A percentile compares a stretch with the other conserved stretches of the same genome.
Conservation (phyloP, 2,329 filamentous ascomycete species). For the Sphaerulina vaccinii region DNA sequence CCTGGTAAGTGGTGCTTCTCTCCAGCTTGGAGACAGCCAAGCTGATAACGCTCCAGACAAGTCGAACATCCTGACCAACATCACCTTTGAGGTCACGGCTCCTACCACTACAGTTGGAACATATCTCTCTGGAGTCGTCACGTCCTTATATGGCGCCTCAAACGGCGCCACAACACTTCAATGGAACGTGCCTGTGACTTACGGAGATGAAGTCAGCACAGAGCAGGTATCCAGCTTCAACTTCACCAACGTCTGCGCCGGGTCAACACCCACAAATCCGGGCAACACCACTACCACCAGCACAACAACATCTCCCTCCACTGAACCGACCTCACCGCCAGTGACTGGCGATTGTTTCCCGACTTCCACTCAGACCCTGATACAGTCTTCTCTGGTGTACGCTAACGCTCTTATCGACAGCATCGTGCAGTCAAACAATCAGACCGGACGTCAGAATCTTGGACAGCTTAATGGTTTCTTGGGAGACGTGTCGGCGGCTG, state of each 20-base stretch:
- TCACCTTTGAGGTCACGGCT: constrained; percentile 20
- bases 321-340: not conserved
- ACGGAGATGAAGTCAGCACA: constrained; percentile 13
- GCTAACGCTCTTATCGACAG: constrained; percentile 18
- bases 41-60: constrained; percentile 10
- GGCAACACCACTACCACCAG: constrained; percentile 7
- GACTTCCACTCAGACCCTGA: constrained; percentile 8
- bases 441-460: constrained; percentile 16
- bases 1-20: not conserved
- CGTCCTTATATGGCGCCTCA: constrained; percentile 20
- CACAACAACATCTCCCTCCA: not conserved
- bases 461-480: constrained; percentile 18
- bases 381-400: constrained; percentile 13
- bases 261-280: not conserved
- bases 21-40: no score
- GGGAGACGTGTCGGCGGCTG: constrained; percentile 15
- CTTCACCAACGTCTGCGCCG: constrained; percentile 14
- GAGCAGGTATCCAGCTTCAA: constrained; percentile 5
- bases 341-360: constrained; percentile 13
- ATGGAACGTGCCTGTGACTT: constrained; percentile 14
- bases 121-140: constrained; percentile 18
- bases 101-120: constrained; percentile 10
- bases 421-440: constrained; percentile 17
- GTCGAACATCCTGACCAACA: constrained; percentile 19
- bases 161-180: constrained; percentile 17